Conservation (phyloP, 2,329 filamentous ascomycete genomes). For the Claviceps monticola region DNA sequence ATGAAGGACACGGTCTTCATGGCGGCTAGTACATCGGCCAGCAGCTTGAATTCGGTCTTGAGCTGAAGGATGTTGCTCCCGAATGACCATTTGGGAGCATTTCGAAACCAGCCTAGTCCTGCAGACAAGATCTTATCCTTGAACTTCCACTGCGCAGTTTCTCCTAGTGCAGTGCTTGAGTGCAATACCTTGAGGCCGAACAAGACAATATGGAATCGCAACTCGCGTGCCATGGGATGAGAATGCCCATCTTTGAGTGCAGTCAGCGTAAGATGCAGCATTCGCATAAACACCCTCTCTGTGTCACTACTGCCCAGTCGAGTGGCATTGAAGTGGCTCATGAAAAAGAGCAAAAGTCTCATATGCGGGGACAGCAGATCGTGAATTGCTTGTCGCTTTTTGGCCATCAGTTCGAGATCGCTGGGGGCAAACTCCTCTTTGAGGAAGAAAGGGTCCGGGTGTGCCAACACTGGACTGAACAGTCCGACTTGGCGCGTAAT, state of each 20-base stretch:
- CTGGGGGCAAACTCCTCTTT: constrained; percentile 89
- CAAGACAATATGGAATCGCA: constrained; percentile 79
- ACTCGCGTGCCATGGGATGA: constrained; percentile 80
- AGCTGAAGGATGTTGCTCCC: constrained; percentile 87
- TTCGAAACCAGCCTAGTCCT: constrained; percentile 76
- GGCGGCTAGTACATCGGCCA: constrained; percentile 58
- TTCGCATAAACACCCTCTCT: constrained; percentile 66
- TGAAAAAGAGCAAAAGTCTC: constrained; percentile 74
- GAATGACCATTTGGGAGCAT: constrained; percentile 80
- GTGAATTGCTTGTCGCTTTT: constrained; percentile 65
- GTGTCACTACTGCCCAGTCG: constrained; percentile 72
- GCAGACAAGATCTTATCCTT: constrained; percentile 84
- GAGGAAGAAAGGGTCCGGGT: constrained; percentile 77
- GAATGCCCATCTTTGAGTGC: constrained; percentile 55
- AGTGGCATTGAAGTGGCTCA: constrained; percentile 88
- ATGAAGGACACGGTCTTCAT: constrained; percentile 52
- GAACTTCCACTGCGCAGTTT: constrained; percentile 58
- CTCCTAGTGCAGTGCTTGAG: constrained; percentile 52
- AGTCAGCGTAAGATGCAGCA: constrained; percentile 67
- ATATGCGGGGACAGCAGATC: constrained; percentile 78
- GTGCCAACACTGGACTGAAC: constrained; percentile 60
- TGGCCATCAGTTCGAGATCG: constrained; percentile 60
- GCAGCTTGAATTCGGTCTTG: constrained; percentile 77
- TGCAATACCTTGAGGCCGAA: constrained; percentile 69
- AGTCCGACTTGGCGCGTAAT: constrained; percentile 66